Base-by-base conservation (phyloP, 1,139 yeast species). In the Sugiyamaella paludigena region DNA sequence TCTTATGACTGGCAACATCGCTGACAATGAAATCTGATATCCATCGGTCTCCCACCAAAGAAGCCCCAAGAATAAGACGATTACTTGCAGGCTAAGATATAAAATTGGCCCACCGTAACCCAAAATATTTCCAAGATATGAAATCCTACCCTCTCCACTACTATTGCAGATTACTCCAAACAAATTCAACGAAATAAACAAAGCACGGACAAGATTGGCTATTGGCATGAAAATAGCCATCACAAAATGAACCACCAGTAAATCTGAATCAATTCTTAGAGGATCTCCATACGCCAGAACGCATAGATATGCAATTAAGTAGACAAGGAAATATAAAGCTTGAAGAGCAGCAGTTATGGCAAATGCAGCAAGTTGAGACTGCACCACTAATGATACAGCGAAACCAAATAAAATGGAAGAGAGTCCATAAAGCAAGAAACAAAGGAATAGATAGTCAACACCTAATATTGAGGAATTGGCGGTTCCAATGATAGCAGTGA, bases 61-160 rank as follows among this genome's bases (percentile, higher is more conserved):
- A 9, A 68, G 53, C 34, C 59, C 56, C 1, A 52, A 52, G 46
- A 58, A 65, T 28, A 62, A 49, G 1, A 60, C 47, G 4, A 58
- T 24, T 10, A 56, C 42, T 47, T 68, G 72, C 19, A 66, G 35
- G 11, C 58, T 47, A 38, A 68, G 57, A 42, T 68, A 69, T 9
- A 68, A 50, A 27, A 69, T 63, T 2, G 71, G 71, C 2, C 68
- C 68, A 5, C 72, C 72, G 47, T 60, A 68, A 3, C 69, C 69
- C 8, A 56, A 38, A 27, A 69, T 66, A 43, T 60, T 50, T 4
- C 70, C 71, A 44, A 55, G 53, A 43, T 59, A 61, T 1, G 63
- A 43, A 13, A 65, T 56, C 24, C 54, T 52, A 11, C 52, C 49
- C 1, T 55, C 45, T 15, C 58, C 60, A 31, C 52, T 48, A 8